Evolutionary conservation across 345 rosid species (phyloP).

Genomic region (Salix brachista): DNA sequence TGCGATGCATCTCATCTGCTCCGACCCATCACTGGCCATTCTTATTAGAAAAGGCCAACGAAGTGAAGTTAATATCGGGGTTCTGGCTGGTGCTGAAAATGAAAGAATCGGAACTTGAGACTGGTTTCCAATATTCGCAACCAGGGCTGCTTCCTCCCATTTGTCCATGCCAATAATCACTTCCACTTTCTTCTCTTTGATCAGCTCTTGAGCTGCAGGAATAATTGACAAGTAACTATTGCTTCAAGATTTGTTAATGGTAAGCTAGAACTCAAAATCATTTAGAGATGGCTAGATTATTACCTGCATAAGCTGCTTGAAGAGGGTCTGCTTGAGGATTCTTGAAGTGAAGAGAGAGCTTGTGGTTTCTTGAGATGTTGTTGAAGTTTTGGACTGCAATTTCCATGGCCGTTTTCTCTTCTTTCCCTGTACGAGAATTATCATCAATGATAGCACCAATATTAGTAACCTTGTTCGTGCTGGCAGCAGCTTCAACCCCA

Average conservation of each 20-base stretch:
- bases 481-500: constrained; percentile 18
- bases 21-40: constrained; percentile 31
- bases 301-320: constrained; percentile 37
- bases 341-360: constrained; percentile 29
- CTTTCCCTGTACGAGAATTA: constrained; percentile 32
- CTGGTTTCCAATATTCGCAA: constrained; percentile 33
- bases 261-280: not conserved
- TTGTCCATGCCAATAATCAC: constrained; percentile 45
- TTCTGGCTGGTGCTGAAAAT: constrained; percentile 25
- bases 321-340: constrained; percentile 25
- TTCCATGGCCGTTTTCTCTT: constrained; percentile 40
- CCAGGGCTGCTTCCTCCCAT: constrained; percentile 47
- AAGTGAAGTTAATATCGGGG: constrained; percentile 12
- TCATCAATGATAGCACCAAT: constrained; percentile 44
- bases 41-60: constrained; percentile 42
- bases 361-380: constrained; percentile 8
- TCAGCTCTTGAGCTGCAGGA: constrained; percentile 35
- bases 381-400: constrained; percentile 37
- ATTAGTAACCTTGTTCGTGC: constrained; percentile 4
- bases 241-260: not conserved
- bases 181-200: constrained; percentile 30
- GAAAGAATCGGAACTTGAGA: constrained; percentile 43
- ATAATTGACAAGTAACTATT: not conserved
- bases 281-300: not conserved
- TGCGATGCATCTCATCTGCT: constrained; percentile 41